These are phyloP conservation scores for Vanderwaltozyma verrucispora DNA, from an alignment of 805 yeast species.

Conservation along the genomic window DNA sequence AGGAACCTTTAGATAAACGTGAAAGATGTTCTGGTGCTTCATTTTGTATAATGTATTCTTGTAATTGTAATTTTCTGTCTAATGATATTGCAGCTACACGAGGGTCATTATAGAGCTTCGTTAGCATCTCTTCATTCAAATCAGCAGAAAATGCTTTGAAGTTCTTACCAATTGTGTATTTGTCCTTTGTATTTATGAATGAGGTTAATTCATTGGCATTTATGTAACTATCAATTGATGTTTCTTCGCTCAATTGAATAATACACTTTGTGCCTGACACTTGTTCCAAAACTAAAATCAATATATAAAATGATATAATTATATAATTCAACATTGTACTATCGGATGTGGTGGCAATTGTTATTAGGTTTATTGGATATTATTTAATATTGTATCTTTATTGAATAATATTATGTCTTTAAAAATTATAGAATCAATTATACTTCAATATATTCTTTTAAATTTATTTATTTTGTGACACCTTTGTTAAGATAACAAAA, in stretches of 20 bases:
- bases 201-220: slow-evolving; percentile 8
- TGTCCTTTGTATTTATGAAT: slow-evolving; percentile 7
- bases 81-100: slow-evolving; percentile 30
- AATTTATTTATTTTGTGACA: no score
- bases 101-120: slow-evolving; percentile 28
- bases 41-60: slow-evolving; percentile 29
- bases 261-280: slow-evolving; percentile 1
- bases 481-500: no score
- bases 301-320: no score
- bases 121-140: slow-evolving; percentile 24
- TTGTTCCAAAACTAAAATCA: not conserved
- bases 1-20: slow-evolving; percentile 42
- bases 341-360: no score
- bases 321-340: no score
- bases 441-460: no score
- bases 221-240: slow-evolving; percentile 10
- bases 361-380: no score
- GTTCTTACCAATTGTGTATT: slow-evolving; percentile 21
- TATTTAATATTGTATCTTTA: no score
- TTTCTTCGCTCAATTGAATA: slow-evolving; percentile 17
- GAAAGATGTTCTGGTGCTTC: slow-evolving; percentile 61
- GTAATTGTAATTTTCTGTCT: slow-evolving; percentile 28
- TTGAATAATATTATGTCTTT: no score
- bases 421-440: no score
- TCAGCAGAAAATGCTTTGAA: slow-evolving; percentile 32